phyloP scores from a whole-genome alignment of 2,329 filamentous ascomycete genomes.

The Aureobasidium namibiae region DNA sequence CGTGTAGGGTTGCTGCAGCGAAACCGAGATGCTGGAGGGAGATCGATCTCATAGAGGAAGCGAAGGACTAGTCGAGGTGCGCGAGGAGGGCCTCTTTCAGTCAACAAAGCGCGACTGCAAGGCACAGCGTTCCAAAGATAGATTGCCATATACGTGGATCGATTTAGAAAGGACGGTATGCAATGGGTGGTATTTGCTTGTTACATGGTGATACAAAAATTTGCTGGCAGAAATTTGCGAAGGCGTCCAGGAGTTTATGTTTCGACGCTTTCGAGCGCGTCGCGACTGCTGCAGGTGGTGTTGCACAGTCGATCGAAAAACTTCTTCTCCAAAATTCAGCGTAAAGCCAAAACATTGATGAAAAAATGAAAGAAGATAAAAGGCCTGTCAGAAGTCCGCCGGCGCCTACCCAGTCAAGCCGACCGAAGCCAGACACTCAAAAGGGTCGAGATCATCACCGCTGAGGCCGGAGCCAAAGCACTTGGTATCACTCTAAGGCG shows the following conservation, averaged over 20 bases:
- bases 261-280: not conserved
- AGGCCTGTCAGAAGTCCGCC: slow-evolving; percentile 18
- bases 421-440: slow-evolving; percentile 17
- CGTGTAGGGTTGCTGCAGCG: no score
- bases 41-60: no score
- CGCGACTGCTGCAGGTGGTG: not conserved
- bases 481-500: slow-evolving; percentile 72
- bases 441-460: slow-evolving; percentile 18
- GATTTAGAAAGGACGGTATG: slow-evolving; percentile 14
- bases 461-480: slow-evolving; percentile 8
- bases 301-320: not conserved
- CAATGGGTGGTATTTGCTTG: slow-evolving; percentile 20
- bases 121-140: no score
- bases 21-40: no score
- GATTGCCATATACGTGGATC: no score
- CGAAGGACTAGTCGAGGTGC: no score
- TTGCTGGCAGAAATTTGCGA: not conserved
- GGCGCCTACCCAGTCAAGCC: slow-evolving; percentile 16
- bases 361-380: slow-evolving; percentile 1
- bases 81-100: no score
- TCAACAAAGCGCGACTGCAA: no score
- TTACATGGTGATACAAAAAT: slow-evolving; percentile 23
- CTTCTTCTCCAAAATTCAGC: slow-evolving; percentile 12
- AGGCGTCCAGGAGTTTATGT: not conserved
- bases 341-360: slow-evolving; percentile 3